Conservation (phyloP, 2,329 filamentous ascomycete species). For the Nigrospora oryzae region DNA sequence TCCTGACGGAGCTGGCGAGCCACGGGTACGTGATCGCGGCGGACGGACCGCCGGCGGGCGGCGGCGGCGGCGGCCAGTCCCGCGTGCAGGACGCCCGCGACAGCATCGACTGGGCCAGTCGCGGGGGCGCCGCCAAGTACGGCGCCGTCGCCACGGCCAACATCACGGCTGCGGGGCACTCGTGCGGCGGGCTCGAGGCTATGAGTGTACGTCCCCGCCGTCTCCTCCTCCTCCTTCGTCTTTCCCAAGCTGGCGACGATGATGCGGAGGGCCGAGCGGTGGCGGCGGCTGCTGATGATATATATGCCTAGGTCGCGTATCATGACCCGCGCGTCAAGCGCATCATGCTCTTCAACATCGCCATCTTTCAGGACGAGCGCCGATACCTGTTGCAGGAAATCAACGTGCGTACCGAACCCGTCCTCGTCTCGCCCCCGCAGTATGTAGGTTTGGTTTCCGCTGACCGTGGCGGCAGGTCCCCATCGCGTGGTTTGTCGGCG, state of each 20-base stretch:
- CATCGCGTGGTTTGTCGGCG: constrained; percentile 12
- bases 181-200: constrained; percentile 11
- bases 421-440: not conserved
- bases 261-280: too few relatives aligned
- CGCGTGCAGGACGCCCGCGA: constrained; percentile 7
- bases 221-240: too few relatives aligned
- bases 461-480: not conserved
- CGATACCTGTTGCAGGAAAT: constrained; percentile 12
- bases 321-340: constrained; percentile 11
- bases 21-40: constrained; percentile 14
- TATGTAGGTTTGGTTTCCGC: too few relatives aligned
- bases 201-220: constrained; percentile 3
- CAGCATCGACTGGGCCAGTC: constrained; percentile 9
- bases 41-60: constrained; percentile 7
- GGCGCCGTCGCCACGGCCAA: constrained; percentile 12
- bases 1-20: constrained; percentile 13
- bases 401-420: constrained; percentile 4
- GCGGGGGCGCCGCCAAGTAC: constrained; percentile 10
- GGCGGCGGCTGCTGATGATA: too few relatives aligned
- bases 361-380: constrained; percentile 14
- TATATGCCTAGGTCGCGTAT: constrained; percentile 4
- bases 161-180: constrained; percentile 13
- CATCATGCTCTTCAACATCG: constrained; percentile 11
- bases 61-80: constrained; percentile 7
- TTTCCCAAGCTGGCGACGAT: too few relatives aligned